Conservation (phyloP, 1,284 basidiomycete genomes). For the Irpex lacteus region DNA sequence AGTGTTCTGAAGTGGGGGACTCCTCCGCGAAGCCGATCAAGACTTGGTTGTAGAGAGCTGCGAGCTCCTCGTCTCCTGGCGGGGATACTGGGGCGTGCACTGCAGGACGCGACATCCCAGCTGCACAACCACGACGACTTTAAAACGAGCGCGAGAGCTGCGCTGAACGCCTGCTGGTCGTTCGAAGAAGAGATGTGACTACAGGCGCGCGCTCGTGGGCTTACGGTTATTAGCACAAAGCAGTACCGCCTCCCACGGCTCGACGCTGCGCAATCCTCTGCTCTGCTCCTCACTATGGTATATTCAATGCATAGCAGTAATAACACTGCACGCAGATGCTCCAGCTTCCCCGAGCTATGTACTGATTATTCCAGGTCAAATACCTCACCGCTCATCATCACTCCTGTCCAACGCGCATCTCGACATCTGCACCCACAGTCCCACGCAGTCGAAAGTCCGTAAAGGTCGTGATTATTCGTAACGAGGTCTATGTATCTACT, state of each 20-base stretch:
- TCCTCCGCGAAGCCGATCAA: slow-evolving; percentile 61
- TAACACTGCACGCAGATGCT: background rate
- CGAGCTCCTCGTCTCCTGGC: slow-evolving; percentile 64
- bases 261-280: background rate
- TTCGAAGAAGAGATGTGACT: background rate
- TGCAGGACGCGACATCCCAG: slow-evolving; percentile 26
- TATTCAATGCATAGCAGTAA: background rate
- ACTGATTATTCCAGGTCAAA: background rate
- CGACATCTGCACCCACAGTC: background rate
- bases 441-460: background rate
- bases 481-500: background rate
- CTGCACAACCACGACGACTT: slow-evolving; percentile 2
- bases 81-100: slow-evolving; percentile 25
- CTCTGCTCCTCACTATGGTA: background rate
- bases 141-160: background rate
- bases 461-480: background rate
- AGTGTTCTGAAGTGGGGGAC: slow-evolving; percentile 34
- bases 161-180: background rate
- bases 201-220: background rate
- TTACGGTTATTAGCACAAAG: background rate
- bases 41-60: slow-evolving; percentile 69
- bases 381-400: background rate
- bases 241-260: background rate
- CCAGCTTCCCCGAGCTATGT: background rate
- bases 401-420: background rate